These are phyloP conservation scores for Xylaria nigripes DNA, from an alignment of 495 filamentous ascomycete genomes.

Conservation along the genomic window DNA sequence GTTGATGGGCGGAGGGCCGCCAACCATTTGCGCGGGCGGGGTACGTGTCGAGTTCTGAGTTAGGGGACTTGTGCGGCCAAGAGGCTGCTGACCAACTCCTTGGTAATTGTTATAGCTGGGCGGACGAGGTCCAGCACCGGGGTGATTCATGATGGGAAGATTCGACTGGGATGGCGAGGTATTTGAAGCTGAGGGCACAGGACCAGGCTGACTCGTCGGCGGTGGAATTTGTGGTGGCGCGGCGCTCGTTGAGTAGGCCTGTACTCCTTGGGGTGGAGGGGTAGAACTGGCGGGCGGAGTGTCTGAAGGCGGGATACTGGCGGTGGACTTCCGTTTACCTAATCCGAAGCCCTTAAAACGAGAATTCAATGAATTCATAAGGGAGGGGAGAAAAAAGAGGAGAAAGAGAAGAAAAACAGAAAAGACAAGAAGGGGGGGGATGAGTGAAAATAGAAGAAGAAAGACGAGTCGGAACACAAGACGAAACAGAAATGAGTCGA, in stretches of 20 bases:
- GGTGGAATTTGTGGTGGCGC: slow-evolving; percentile 20
- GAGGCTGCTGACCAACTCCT: slow-evolving; percentile 39
- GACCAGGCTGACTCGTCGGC: slow-evolving; percentile 25
- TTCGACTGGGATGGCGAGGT: slow-evolving; percentile 42
- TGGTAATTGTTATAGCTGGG: slow-evolving; percentile 65
- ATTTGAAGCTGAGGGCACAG: slow-evolving; percentile 34
- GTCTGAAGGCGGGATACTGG: slow-evolving; percentile 36
- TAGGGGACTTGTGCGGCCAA: slow-evolving; percentile 44
- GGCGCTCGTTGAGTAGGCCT: slow-evolving; percentile 24
- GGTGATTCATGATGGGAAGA: slow-evolving; percentile 50
- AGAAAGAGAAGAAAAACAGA: slow-evolving; percentile 19
- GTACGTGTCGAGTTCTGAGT: slow-evolving; percentile 40
- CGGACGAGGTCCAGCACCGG: slow-evolving; percentile 51
- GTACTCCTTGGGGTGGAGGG: slow-evolving; percentile 40
- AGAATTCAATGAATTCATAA: slow-evolving; percentile 57
- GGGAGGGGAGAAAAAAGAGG: slow-evolving; percentile 18
- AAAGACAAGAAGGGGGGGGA: slow-evolving; percentile 5
- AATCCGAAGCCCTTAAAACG: slow-evolving; percentile 53
- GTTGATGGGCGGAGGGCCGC: slow-evolving; percentile 66
- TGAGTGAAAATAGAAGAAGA: slow-evolving; percentile 11
- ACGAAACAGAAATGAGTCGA: neutral
- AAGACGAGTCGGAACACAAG: neutral
- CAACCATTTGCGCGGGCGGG: slow-evolving; percentile 54
- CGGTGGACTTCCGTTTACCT: slow-evolving; percentile 47
- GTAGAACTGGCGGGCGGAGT: slow-evolving; percentile 27